Conservation (phyloP, 371 early-diverging fungal species). For the Dichotomocladium elegans region DNA sequence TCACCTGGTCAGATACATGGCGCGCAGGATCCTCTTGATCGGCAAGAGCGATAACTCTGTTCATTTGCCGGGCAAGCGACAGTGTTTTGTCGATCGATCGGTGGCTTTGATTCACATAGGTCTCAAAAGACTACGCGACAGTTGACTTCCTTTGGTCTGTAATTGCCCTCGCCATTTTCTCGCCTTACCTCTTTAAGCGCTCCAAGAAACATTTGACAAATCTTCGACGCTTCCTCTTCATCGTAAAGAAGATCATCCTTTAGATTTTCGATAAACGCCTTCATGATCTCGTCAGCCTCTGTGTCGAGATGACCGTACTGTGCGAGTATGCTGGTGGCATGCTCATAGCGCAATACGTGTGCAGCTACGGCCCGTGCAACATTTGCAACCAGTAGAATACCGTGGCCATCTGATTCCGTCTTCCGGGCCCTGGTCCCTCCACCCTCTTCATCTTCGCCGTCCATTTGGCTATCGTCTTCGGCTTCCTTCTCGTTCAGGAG, state of each 20-base stretch:
- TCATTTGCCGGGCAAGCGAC: constrained; percentile 24
- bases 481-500: neutral
- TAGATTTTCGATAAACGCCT: constrained; percentile 41
- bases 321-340: constrained; percentile 28
- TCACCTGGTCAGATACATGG: constrained; percentile 18
- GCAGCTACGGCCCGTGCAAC: constrained; percentile 36
- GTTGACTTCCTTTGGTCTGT: neutral
- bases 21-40: constrained; percentile 15
- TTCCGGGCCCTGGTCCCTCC: neutral
- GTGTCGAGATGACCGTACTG: constrained; percentile 38
- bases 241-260: constrained; percentile 24
- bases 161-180: neutral
- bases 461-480: constrained; percentile 7
- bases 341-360: constrained; percentile 36
- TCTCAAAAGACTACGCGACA: constrained; percentile 27
- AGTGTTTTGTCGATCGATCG: constrained; percentile 34
- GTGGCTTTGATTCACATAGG: constrained; percentile 14
- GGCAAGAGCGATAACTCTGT: constrained; percentile 18
- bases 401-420: constrained; percentile 2
- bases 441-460: neutral
- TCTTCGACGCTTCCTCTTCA: constrained; percentile 22
- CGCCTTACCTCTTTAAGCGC: constrained; percentile 39
- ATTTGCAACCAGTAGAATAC: constrained; percentile 15
- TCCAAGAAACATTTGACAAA: constrained; percentile 31
- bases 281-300: constrained; percentile 48